Evolutionary conservation across 2,329 filamentous ascomycete species (phyloP).

Genomic region (Xylariaceae sp.): DNA sequence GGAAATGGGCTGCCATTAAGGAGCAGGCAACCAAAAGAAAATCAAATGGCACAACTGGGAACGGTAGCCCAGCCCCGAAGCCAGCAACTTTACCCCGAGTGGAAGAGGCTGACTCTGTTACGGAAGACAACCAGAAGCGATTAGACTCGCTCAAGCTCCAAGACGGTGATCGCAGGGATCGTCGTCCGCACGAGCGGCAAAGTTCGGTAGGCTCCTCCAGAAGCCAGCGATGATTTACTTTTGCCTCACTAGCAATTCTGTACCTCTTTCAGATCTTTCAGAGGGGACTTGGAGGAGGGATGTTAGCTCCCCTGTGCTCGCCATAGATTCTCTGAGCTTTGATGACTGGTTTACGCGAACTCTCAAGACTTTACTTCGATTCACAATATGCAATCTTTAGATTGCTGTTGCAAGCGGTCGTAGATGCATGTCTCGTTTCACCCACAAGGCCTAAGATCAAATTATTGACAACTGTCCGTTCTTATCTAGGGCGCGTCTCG

Average conservation of each 20-base stretch:
- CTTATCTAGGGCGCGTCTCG: constrained; percentile 3
- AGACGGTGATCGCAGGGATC: constrained; percentile 64
- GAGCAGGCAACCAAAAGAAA: constrained; percentile 74
- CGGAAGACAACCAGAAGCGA: constrained; percentile 80
- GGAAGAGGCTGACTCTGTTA: constrained; percentile 74
- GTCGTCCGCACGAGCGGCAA: constrained; percentile 57
- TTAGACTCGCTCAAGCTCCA: constrained; percentile 88
- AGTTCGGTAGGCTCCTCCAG: constrained; percentile 52
- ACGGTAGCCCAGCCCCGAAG: constrained; percentile 32
- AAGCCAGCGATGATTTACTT: constrained; percentile 40
- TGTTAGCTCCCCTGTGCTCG: constrained; percentile 14
- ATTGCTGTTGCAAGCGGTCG: not conserved
- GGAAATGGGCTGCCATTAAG: constrained; percentile 82
- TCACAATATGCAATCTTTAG: constrained; percentile 5
- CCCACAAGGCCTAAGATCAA: constrained; percentile 1
- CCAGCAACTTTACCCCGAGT: constrained; percentile 43
- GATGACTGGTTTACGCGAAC: constrained; percentile 23
- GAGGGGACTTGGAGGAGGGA: not conserved
- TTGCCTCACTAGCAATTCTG: constrained; percentile 1
- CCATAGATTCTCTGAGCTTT: constrained; percentile 24
- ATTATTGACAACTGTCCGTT: constrained; percentile 6
- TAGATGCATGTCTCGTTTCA: not conserved
- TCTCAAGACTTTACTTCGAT: constrained; percentile 22
- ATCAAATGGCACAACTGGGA: constrained; percentile 31
- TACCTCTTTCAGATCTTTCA: not conserved